Evolutionary conservation across 768 basidiomycete species (phyloP).

Genomic region (Mycena amicta): DNA sequence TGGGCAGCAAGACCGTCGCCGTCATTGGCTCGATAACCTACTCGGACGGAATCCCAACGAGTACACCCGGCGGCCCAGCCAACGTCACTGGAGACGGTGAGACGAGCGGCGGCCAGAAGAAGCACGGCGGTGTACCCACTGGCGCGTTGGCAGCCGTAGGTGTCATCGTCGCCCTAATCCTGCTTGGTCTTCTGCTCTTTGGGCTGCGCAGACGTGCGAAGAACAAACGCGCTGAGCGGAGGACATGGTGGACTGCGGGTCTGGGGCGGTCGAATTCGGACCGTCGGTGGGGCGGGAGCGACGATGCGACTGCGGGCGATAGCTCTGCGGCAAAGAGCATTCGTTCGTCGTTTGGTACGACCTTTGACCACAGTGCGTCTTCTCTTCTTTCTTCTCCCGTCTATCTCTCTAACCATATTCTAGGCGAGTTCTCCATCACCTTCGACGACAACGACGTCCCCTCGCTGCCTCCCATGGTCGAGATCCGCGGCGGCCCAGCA

Average conservation of each 20-base stretch:
- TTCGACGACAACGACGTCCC: constrained; percentile 18
- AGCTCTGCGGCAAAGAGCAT: constrained; percentile 15
- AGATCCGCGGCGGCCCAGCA: constrained; percentile 43
- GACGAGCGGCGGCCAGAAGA: constrained; percentile 4
- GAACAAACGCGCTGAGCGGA: constrained; percentile 4
- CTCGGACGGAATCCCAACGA: constrained; percentile 15
- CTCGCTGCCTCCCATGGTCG: constrained; percentile 54
- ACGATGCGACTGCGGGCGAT: constrained; percentile 15
- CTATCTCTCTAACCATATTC: background rate
- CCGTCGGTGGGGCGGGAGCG: background rate
- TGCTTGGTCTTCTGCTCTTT: constrained; percentile 6
- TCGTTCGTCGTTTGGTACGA: constrained; percentile 20
- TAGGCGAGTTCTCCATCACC: constrained; percentile 19
- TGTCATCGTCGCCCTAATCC: constrained; percentile 6
- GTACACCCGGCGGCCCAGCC: constrained; percentile 1
- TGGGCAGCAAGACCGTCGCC: constrained; percentile 18
- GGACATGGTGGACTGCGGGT: constrained; percentile 9
- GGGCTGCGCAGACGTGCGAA: constrained; percentile 11
- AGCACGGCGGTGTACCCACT: constrained; percentile 7
- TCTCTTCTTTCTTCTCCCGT: background rate
- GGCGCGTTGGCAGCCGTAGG: constrained; percentile 6
- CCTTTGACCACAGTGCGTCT: constrained; percentile 20
- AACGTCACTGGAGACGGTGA: constrained; percentile 7
- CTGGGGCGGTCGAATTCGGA: background rate
- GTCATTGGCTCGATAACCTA: constrained; percentile 14